These are phyloP conservation scores for Perkinsela sp. DNA, from an alignment of 208 protist species.

Conservation along the genomic window DNA sequence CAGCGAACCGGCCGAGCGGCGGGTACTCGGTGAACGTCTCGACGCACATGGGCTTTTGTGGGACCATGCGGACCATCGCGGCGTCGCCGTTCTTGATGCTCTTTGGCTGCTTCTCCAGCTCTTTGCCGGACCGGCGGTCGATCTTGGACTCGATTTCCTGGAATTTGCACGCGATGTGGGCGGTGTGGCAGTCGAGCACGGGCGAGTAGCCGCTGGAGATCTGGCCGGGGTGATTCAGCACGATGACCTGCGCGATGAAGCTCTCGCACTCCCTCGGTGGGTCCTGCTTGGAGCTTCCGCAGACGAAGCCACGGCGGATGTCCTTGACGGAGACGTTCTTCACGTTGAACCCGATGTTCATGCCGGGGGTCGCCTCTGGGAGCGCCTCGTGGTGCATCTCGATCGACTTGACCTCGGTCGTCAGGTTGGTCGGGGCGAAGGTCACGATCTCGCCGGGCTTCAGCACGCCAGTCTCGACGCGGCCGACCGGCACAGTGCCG, in stretches of 20 bases:
- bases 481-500: slow-evolving; percentile 20
- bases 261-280: slow-evolving; percentile 16
- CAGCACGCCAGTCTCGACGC: slow-evolving; percentile 23
- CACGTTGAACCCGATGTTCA: slow-evolving; percentile 81
- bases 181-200: slow-evolving; percentile 72
- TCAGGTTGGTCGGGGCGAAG: slow-evolving; percentile 17
- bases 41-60: slow-evolving; percentile 68
- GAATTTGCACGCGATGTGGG: slow-evolving; percentile 73
- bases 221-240: slow-evolving; percentile 69
- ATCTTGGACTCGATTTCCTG: slow-evolving; percentile 57
- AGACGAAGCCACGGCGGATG: slow-evolving; percentile 50
- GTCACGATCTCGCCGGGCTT: slow-evolving; percentile 19
- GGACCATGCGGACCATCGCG: slow-evolving; percentile 54
- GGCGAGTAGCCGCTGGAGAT: slow-evolving; percentile 60
- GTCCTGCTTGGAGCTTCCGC: slow-evolving; percentile 21
- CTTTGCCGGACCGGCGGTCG: slow-evolving; percentile 61
- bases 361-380: slow-evolving; percentile 34
- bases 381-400: slow-evolving; percentile 61
- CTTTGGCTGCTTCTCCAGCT: slow-evolving; percentile 50
- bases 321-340: slow-evolving; percentile 67
- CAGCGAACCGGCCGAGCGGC: slow-evolving; percentile 75
- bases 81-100: slow-evolving; percentile 68
- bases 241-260: slow-evolving; percentile 71
- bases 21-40: slow-evolving; percentile 75
- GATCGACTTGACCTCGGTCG: slow-evolving; percentile 37